phyloP scores from a whole-genome alignment of 2,329 filamentous ascomycete genomes.

The Sarocladium oryzae region DNA sequence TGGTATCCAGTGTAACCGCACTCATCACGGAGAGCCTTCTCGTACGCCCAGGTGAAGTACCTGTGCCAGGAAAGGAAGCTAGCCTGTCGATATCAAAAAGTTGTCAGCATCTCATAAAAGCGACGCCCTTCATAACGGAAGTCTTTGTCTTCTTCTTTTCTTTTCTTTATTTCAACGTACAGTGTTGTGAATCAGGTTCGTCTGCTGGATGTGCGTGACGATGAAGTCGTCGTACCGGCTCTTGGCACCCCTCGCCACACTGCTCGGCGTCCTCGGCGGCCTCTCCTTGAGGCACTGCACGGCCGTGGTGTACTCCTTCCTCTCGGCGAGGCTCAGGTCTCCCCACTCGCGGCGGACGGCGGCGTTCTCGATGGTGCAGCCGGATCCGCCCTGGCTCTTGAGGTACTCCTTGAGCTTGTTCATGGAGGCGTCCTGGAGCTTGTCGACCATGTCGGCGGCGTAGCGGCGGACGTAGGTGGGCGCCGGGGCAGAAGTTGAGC shows the following conservation, averaged over 20 bases:
- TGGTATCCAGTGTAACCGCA: constrained; percentile 33
- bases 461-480: constrained; percentile 8
- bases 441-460: constrained; percentile 14
- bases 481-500: background rate
- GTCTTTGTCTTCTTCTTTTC: too few species aligned
- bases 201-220: constrained; percentile 41
- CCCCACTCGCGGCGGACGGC: constrained; percentile 24
- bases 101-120: too few species aligned
- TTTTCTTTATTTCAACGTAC: too few species aligned
- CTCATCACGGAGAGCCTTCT: constrained; percentile 23
- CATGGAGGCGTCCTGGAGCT: constrained; percentile 12
- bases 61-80: constrained; percentile 26
- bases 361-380: constrained; percentile 14
- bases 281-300: constrained; percentile 36
- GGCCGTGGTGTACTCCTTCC: constrained; percentile 35
- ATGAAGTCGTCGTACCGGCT: constrained; percentile 45
- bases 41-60: constrained; percentile 26
- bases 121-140: too few species aligned
- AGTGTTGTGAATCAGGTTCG: constrained; percentile 35
- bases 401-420: constrained; percentile 12
- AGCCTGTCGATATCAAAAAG: too few species aligned
- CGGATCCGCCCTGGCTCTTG: constrained; percentile 9
- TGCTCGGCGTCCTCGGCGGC: constrained; percentile 26
- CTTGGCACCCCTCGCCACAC: constrained; percentile 33
- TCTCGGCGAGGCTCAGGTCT: constrained; percentile 18